phyloP scores from a whole-genome alignment of 2,329 filamentous ascomycete species.

The Arthroderma sp. region DNA sequence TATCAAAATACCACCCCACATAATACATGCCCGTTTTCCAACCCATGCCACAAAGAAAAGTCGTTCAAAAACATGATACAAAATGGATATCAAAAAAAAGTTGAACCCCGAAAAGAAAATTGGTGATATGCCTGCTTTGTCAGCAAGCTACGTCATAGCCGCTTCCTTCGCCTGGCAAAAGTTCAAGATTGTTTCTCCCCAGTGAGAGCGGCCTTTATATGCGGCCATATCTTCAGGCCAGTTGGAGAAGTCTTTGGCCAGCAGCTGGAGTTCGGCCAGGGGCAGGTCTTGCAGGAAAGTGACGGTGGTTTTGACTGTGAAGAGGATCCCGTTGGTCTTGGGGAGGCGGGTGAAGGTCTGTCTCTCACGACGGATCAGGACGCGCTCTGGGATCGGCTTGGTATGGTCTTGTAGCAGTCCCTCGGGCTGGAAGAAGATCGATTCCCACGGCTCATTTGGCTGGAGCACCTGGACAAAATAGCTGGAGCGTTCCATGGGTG shows the following conservation, averaged over 20 bases:
- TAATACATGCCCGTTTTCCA: neutral
- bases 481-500: slow-evolving; percentile 39
- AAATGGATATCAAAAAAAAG: neutral
- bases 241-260: slow-evolving; percentile 34
- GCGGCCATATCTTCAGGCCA: slow-evolving; percentile 36
- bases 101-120: neutral
- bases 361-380: slow-evolving; percentile 39
- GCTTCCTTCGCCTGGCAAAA: slow-evolving; percentile 19
- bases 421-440: slow-evolving; percentile 37
- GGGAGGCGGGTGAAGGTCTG: slow-evolving; percentile 41
- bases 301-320: slow-evolving; percentile 40
- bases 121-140: neutral
- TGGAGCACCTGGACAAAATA: slow-evolving; percentile 40
- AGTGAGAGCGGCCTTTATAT: slow-evolving; percentile 36
- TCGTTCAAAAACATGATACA: neutral
- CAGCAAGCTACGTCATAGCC: slow-evolving; percentile 5
- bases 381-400: slow-evolving; percentile 28
- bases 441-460: slow-evolving; percentile 25
- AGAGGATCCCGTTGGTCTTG: slow-evolving; percentile 35
- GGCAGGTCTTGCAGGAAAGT: slow-evolving; percentile 31
- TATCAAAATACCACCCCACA: neutral
- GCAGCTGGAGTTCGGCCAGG: slow-evolving; percentile 30
- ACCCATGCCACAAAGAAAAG: neutral
- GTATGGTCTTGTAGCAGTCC: slow-evolving; percentile 29
- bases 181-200: slow-evolving; percentile 31